A percentile compares a stretch with the other conserved stretches of the same genome.
Conservation (phyloP, 2,329 filamentous ascomycete genomes). For the Simplicillium aogashimaense region DNA sequence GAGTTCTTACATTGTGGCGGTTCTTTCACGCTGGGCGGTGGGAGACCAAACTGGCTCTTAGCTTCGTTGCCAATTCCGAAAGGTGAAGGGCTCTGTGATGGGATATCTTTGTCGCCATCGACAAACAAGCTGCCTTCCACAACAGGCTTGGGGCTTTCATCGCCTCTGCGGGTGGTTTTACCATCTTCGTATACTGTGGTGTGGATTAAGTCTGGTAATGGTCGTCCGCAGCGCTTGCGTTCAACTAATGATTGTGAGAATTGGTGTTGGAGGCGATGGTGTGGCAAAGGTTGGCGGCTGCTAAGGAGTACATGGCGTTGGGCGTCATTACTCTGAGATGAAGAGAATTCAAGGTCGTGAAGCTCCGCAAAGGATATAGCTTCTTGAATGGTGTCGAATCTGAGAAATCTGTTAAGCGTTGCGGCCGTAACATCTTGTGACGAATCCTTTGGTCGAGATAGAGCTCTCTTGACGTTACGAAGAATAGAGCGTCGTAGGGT, state of each 20-base stretch:
- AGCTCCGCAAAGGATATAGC: conserved; percentile 54
- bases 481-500: conserved; percentile 49
- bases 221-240: conserved; percentile 41
- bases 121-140: conserved; percentile 20
- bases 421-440: conserved; percentile 50
- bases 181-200: conserved; percentile 38
- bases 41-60: background rate
- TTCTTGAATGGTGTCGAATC: conserved; percentile 58
- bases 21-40: background rate
- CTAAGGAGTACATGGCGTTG: conserved; percentile 33
- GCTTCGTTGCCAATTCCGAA: background rate
- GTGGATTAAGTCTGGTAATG: conserved; percentile 46
- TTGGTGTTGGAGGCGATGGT: conserved; percentile 41
- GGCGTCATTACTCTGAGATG: conserved; percentile 22
- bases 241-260: conserved; percentile 50
- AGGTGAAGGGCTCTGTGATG: too few relatives aligned
- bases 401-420: conserved; percentile 46
- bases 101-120: background rate
- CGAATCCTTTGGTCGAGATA: conserved; percentile 44
- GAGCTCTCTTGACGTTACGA: conserved; percentile 41
- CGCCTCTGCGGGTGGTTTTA: background rate
- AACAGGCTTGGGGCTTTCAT: conserved; percentile 1
- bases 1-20: background rate
- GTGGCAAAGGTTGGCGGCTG: conserved; percentile 31
- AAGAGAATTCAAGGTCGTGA: conserved; percentile 43